phyloP scores from a whole-genome alignment of 495 filamentous ascomycete genomes.

The Aspergillus leporis region DNA sequence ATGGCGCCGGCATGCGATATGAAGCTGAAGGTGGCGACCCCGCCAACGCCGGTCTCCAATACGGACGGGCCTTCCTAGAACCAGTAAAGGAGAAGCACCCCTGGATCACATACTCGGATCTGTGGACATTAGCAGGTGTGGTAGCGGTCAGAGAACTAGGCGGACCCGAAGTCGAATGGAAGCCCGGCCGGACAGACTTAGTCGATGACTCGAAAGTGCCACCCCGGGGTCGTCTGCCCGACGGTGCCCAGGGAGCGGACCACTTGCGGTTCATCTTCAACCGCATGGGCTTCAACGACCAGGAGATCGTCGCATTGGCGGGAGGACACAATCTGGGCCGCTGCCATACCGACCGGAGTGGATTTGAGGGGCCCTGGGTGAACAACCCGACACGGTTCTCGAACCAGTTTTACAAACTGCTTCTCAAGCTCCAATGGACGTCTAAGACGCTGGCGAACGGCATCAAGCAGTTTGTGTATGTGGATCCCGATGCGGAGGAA shows the following conservation, averaged over 20 bases:
- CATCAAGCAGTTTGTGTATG: slow-evolving; percentile 58
- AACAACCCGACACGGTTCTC: slow-evolving; percentile 65
- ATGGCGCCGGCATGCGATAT: slow-evolving; percentile 66
- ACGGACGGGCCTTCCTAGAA: slow-evolving; percentile 63
- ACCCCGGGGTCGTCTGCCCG: slow-evolving; percentile 57
- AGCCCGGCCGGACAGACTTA: slow-evolving; percentile 57
- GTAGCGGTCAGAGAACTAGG: slow-evolving; percentile 60
- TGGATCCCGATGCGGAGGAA: slow-evolving; percentile 56
- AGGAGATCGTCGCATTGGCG: slow-evolving; percentile 60
- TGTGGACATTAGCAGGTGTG: slow-evolving; percentile 63
- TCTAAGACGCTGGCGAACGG: slow-evolving; percentile 53
- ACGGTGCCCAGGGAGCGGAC: slow-evolving; percentile 58
- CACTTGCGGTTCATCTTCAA: slow-evolving; percentile 61
- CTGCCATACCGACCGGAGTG: slow-evolving; percentile 60
- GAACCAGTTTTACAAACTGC: slow-evolving; percentile 61
- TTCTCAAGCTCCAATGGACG: slow-evolving; percentile 57
- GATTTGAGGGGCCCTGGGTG: slow-evolving; percentile 64
- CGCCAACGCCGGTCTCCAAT: slow-evolving; percentile 62
- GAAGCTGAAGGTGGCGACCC: slow-evolving; percentile 64
- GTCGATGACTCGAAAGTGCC: slow-evolving; percentile 58
- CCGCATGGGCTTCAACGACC: slow-evolving; percentile 66
- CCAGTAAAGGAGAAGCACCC: slow-evolving; percentile 56
- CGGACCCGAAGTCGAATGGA: slow-evolving; percentile 55
- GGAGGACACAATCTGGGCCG: slow-evolving; percentile 64
- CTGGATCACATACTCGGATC: slow-evolving; percentile 65